Evolutionary conservation across 495 filamentous ascomycete genomes (phyloP).

Genomic region (Daldinia childiae): DNA sequence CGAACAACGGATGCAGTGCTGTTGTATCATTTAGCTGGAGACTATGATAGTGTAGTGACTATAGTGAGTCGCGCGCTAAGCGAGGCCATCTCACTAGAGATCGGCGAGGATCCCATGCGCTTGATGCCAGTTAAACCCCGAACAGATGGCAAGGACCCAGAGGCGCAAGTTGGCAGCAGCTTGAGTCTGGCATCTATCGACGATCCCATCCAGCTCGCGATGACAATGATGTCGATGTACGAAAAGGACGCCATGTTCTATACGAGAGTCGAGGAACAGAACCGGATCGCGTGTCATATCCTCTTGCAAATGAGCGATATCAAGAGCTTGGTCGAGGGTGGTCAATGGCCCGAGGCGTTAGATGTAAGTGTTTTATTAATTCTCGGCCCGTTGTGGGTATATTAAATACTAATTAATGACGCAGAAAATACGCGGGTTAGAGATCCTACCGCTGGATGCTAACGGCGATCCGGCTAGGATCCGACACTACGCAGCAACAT

Average conservation of each 20-base stretch:
- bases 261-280: slow-evolving; percentile 69
- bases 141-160: slow-evolving; percentile 44
- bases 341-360: slow-evolving; percentile 78
- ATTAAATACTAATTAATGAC: slow-evolving; percentile 32
- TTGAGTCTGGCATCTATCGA: slow-evolving; percentile 87
- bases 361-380: slow-evolving; percentile 70
- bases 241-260: slow-evolving; percentile 77
- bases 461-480: slow-evolving; percentile 75
- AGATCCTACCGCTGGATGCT: slow-evolving; percentile 80
- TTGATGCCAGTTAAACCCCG: slow-evolving; percentile 82
- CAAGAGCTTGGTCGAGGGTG: slow-evolving; percentile 72
- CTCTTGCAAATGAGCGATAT: slow-evolving; percentile 82
- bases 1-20: slow-evolving; percentile 91
- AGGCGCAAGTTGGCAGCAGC: slow-evolving; percentile 62
- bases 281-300: slow-evolving; percentile 73
- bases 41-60: slow-evolving; percentile 89
- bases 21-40: slow-evolving; percentile 90
- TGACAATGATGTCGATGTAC: slow-evolving; percentile 84
- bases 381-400: background rate
- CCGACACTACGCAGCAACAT: slow-evolving; percentile 77
- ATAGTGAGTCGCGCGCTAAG: slow-evolving; percentile 92
- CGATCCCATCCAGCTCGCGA: slow-evolving; percentile 80
- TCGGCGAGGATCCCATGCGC: slow-evolving; percentile 77
- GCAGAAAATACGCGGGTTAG: slow-evolving; percentile 75
- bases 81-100: slow-evolving; percentile 81